Percentiles rank a stretch among this genome's conserved stretches.
Evolutionary conservation across 371 early-diverging fungal species (phyloP).

Genomic region (Syncephalastrum monosporum): DNA sequence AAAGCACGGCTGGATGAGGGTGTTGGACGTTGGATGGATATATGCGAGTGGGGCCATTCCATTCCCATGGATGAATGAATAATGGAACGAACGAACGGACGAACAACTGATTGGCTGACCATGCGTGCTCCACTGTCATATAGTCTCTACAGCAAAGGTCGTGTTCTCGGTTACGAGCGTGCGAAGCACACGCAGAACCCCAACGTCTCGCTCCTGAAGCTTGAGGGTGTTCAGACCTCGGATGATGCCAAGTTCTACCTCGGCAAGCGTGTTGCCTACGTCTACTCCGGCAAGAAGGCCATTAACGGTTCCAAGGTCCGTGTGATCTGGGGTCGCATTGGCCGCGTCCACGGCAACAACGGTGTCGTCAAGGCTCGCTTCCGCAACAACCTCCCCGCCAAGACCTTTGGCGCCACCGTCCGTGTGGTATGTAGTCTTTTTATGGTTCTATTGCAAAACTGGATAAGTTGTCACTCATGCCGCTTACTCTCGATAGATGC

Average conservation of each 20-base stretch:
- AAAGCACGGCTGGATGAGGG: background rate
- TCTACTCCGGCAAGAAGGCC: slow-evolving; percentile 87
- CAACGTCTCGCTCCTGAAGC: slow-evolving; percentile 87
- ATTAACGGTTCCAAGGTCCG: slow-evolving; percentile 92
- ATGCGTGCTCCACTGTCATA: background rate
- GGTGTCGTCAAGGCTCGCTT: slow-evolving; percentile 97
- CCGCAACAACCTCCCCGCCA: slow-evolving; percentile 94
- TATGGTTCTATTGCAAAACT: background rate
- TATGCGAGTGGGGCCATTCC: no score
- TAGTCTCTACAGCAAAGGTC: slow-evolving; percentile 97
- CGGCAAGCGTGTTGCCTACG: slow-evolving; percentile 83
- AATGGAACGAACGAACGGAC: slow-evolving; percentile 1
- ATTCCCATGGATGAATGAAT: background rate
- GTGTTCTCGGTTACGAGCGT: slow-evolving; percentile 93
- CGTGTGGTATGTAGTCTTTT: slow-evolving; percentile 74
- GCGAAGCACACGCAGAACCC: slow-evolving; percentile 89
- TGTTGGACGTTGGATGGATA: slow-evolving; percentile 13
- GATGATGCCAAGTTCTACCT: slow-evolving; percentile 89
- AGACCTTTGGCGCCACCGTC: slow-evolving; percentile 88
- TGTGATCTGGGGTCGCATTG: slow-evolving; percentile 96
- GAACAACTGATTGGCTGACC: slow-evolving; percentile 4
- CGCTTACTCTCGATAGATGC: slow-evolving; percentile 62
- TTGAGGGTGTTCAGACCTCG: slow-evolving; percentile 90
- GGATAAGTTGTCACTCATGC: background rate
- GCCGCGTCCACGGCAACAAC: slow-evolving; percentile 93